Evolutionary conservation across 139 green algal genomes (phyloP).

Genomic region (Ettlia oleoabundans): DNA sequence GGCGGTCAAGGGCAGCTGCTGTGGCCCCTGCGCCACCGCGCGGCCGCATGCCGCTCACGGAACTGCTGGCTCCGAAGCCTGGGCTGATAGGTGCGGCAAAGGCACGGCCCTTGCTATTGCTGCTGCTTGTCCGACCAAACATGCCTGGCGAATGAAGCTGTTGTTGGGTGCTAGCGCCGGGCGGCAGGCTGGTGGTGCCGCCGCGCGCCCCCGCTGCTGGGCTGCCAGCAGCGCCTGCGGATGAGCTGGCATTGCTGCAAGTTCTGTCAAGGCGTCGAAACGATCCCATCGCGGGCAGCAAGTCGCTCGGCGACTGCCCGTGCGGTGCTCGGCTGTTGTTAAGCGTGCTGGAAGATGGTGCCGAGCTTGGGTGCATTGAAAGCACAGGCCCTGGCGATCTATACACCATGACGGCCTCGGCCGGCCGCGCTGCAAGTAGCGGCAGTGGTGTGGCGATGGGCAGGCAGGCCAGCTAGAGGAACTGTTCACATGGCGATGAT

Average conservation of each 20-base stretch:
- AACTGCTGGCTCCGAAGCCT: neutral
- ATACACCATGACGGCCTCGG: too few species aligned
- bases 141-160: slow-evolving; percentile 1
- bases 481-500: too few species aligned
- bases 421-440: too few species aligned
- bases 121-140: neutral
- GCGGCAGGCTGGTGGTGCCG: slow-evolving; percentile 11
- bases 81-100: neutral
- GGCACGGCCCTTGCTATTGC: neutral
- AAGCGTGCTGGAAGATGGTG: too few species aligned
- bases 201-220: neutral
- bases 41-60: neutral
- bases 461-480: too few species aligned
- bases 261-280: neutral
- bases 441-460: too few species aligned
- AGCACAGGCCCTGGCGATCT: too few species aligned
- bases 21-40: neutral
- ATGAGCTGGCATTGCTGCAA: slow-evolving; percentile 4
- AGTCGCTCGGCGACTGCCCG: too few species aligned
- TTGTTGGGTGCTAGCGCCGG: neutral
- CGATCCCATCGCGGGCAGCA: too few species aligned
- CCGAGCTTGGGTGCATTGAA: too few species aligned
- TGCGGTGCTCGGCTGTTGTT: too few species aligned
- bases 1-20: neutral
- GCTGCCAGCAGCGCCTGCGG: neutral